Evolutionary conservation across 352 stramenopile species (phyloP).

Genomic region (Phytophthora fragariaefolia): DNA sequence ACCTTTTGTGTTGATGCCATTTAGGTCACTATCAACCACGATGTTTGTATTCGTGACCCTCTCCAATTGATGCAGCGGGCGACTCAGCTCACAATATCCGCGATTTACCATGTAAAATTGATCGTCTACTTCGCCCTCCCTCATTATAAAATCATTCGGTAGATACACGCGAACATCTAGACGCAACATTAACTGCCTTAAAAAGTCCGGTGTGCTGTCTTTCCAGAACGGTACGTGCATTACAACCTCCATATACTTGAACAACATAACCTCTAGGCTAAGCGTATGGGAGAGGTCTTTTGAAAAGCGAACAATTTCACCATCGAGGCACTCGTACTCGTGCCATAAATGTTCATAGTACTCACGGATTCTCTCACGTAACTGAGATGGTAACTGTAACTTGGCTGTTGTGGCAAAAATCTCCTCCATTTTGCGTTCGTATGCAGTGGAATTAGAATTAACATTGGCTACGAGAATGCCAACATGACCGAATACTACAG

Average conservation of each 20-base stretch:
- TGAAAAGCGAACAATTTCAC: slow-evolving; percentile 58
- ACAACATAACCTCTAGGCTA: slow-evolving; percentile 62
- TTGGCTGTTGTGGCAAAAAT: slow-evolving; percentile 66
- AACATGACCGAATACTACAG: slow-evolving; percentile 70
- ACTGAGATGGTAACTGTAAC: slow-evolving; percentile 44
- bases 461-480: slow-evolving; percentile 69
- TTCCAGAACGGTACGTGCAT: slow-evolving; percentile 67
- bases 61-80: slow-evolving; percentile 38
- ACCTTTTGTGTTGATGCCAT: too few species aligned
- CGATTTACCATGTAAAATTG: slow-evolving; percentile 81
- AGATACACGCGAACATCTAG: slow-evolving; percentile 72
- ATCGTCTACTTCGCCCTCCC: slow-evolving; percentile 57
- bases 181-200: slow-evolving; percentile 65
- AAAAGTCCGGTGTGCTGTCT: slow-evolving; percentile 63
- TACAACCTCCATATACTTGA: slow-evolving; percentile 69
- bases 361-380: slow-evolving; percentile 66
- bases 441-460: slow-evolving; percentile 55
- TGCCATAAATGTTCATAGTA: slow-evolving; percentile 75
- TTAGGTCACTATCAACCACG: too few species aligned
- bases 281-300: slow-evolving; percentile 60
- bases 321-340: slow-evolving; percentile 72
- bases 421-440: slow-evolving; percentile 72
- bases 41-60: slow-evolving; percentile 28
- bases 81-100: slow-evolving; percentile 53
- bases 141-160: slow-evolving; percentile 77